Percentiles rank a stretch among this genome's conserved stretches.
These are phyloP conservation scores for Candida schatavii DNA, from an alignment of 805 yeast genomes.

Conservation along the genomic window DNA sequence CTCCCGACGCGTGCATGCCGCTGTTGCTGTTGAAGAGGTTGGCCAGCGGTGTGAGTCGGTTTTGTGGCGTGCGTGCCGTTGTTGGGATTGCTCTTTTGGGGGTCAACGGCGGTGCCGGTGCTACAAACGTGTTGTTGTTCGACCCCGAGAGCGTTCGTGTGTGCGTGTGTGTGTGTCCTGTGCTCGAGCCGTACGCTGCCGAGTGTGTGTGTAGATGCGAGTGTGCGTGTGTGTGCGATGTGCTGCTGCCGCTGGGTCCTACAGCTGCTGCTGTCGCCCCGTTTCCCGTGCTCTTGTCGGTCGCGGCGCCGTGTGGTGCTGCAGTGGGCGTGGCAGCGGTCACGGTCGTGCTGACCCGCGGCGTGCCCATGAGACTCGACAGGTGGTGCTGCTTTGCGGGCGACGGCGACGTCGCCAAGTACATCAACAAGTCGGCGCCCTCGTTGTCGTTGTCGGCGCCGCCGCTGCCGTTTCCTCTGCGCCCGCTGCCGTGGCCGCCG, in stretches of 20 bases:
- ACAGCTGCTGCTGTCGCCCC: conserved; percentile 7
- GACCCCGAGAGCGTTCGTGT: conserved; percentile 12
- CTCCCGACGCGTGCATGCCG: not conserved
- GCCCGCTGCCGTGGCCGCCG: conserved; percentile 12
- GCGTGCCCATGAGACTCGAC: conserved; percentile 14
- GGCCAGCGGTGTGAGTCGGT: conserved; percentile 39
- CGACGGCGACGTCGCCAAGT: conserved; percentile 80
- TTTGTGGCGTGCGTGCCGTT: conserved; percentile 36
- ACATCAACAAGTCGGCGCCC: conserved; percentile 81
- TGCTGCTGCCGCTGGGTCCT: conserved; percentile 4
- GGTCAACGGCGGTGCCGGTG: conserved; percentile 43
- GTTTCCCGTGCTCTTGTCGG: not conserved
- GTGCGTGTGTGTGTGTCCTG: not conserved
- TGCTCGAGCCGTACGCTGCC: too few relatives aligned
- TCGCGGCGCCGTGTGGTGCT: conserved; percentile 17
- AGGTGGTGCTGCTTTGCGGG: conserved; percentile 61
- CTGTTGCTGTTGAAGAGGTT: conserved; percentile 23
- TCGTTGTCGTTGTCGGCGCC: conserved; percentile 42
- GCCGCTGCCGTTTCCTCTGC: conserved; percentile 6
- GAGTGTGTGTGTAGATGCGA: not conserved
- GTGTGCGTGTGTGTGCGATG: not conserved
- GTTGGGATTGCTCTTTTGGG: conserved; percentile 34
- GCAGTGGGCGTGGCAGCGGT: conserved; percentile 22
- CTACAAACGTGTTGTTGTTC: conserved; percentile 25
- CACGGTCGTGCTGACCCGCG: conserved; percentile 7